A percentile compares a stretch with the other conserved stretches of the same genome.
Conservation (phyloP, 352 stramenopile species). For the Globisporangium emineosum region DNA sequence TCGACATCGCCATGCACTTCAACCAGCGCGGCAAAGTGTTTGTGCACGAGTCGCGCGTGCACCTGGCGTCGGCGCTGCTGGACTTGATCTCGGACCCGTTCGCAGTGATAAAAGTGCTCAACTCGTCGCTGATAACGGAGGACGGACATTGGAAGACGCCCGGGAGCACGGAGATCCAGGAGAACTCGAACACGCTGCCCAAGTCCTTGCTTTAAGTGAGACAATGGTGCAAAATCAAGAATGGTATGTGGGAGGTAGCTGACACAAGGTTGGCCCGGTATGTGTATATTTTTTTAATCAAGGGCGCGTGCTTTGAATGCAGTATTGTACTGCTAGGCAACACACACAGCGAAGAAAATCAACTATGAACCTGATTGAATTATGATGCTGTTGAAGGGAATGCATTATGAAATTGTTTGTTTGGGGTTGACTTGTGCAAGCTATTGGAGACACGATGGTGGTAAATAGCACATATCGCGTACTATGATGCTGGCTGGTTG, state of each 20-base stretch:
- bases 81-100: constrained; percentile 33
- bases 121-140: constrained; percentile 31
- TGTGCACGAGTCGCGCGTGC: constrained; percentile 36
- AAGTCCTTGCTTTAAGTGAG: constrained; percentile 5
- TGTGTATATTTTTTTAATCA: neutral
- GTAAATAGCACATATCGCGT: constrained; percentile 57
- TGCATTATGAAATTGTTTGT: neutral
- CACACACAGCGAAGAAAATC: neutral
- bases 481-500: constrained; percentile 78
- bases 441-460: constrained; percentile 81
- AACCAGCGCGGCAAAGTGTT: constrained; percentile 26
- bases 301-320: too few relatives aligned
- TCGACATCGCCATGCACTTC: constrained; percentile 36
- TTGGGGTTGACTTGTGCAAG: constrained; percentile 39
- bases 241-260: neutral
- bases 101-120: constrained; percentile 28
- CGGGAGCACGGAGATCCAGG: constrained; percentile 16
- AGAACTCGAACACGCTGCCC: constrained; percentile 20
- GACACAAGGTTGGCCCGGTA: neutral
- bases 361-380: neutral
- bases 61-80: constrained; percentile 42
- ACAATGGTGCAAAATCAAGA: neutral
- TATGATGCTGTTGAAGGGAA: neutral
- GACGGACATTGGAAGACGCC: constrained; percentile 39
- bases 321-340: neutral